These are phyloP conservation scores for Amanita pallidorosea DNA, from an alignment of 768 basidiomycete species.

Conservation along the genomic window DNA sequence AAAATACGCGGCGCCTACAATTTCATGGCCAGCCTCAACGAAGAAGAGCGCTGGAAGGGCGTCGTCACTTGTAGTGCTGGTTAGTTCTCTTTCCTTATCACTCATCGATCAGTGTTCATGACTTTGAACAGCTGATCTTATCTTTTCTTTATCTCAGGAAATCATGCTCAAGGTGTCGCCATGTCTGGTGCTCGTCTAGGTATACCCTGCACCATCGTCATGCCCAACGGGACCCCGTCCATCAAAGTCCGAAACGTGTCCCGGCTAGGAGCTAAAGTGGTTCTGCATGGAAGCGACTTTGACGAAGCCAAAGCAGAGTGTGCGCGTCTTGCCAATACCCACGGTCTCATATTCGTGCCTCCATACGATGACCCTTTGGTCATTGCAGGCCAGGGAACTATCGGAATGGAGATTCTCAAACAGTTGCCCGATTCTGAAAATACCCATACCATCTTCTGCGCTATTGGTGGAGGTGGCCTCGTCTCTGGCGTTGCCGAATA, in stretches of 20 bases:
- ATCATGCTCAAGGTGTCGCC: constrained; percentile 98
- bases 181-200: constrained; percentile 80
- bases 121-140: constrained; percentile 9
- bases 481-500: constrained; percentile 88
- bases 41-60: constrained; percentile 93
- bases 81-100: constrained; percentile 33
- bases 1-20: constrained; percentile 99
- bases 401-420: constrained; percentile 91
- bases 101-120: constrained; percentile 26
- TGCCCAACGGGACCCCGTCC: constrained; percentile 89
- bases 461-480: constrained; percentile 93
- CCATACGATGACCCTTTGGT: constrained; percentile 97
- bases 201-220: constrained; percentile 97
- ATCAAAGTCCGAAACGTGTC: constrained; percentile 96
- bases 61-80: constrained; percentile 98
- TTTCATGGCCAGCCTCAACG: constrained; percentile 83
- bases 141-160: constrained; percentile 42
- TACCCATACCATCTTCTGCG: constrained; percentile 78
- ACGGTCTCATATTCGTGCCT: constrained; percentile 84
- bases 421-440: constrained; percentile 68
- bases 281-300: constrained; percentile 86
- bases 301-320: constrained; percentile 96
- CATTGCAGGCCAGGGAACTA: constrained; percentile 94
- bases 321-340: constrained; percentile 62
- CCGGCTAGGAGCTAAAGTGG: constrained; percentile 91